Base-by-base conservation (phyloP, 2,329 filamentous ascomycete genomes). In the Zymoseptoria tritici region DNA sequence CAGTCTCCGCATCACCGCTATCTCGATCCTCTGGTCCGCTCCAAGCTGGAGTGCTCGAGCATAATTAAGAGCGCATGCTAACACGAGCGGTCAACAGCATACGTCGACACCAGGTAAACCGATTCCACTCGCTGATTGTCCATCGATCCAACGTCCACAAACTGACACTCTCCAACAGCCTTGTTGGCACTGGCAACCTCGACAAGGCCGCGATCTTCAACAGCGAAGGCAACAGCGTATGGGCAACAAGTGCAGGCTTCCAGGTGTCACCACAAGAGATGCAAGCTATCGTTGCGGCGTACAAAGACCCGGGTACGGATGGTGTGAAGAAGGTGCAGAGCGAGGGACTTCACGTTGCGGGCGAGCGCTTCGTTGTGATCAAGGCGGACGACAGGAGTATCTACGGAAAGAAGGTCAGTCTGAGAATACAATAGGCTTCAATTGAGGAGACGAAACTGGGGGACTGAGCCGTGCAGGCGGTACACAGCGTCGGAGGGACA, bases 121-220 rank as follows among this genome's bases (percentile, higher is more conserved):
- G 11, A 53, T 19, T 54, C 53, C 60, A 54, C 49, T 51, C 52
- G 52, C 21, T 52, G 3, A 13, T 62, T 64, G 29, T 49, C 57
- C 54, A 57, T 21, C 51, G 1, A 52, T 31, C 29, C 21, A 20
- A 50, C 2, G 53, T n/a, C 6, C 36, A 70, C 72, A 64, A 58
- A 63, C 52, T 53, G 22, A 53, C 53, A 20, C 26, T 57, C 42
- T 49, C 58, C 31, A 49, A 68, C 73, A 96, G 91, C 83, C 85
- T 96, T 71, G 83, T 95, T 72, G 87, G 82, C 78, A 86, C 83
- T 70, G 86, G 86, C 72, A 87, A 92, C 74, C 78, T 96, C 72
- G 88, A 94, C 80, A 87, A 91, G 80, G 91, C 83, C 70, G 89
- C 89, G 73, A 91, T 96, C 75, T 85, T 94, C 81, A 91, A 88